Evolutionary conservation across 345 rosid genomes (phyloP).

Genomic region (Nephelium lappaceum): DNA sequence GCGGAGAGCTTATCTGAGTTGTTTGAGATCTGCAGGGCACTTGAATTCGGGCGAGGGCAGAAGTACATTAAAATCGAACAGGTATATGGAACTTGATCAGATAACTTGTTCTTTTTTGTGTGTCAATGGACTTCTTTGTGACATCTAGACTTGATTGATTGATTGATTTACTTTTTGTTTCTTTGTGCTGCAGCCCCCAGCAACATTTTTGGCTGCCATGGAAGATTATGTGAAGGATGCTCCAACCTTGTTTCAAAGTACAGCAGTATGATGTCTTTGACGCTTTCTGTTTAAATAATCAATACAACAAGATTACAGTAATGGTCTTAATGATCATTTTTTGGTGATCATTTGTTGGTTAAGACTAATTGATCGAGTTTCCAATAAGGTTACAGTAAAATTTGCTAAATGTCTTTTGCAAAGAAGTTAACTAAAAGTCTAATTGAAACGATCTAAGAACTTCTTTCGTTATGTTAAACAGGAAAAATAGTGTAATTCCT

Average conservation of each 20-base stretch:
- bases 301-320: not conserved
- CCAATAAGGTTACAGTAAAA: not conserved
- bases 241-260: conserved; percentile 26
- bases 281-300: not conserved
- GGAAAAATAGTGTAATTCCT: not conserved
- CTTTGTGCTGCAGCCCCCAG: conserved; percentile 35
- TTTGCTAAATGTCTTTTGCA: too few relatives aligned
- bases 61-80: conserved; percentile 34
- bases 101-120: not conserved
- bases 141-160: conserved; percentile 8
- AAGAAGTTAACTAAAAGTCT: too few relatives aligned
- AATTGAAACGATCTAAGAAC: too few relatives aligned
- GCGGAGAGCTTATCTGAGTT: conserved; percentile 36
- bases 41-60: conserved; percentile 26
- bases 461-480: not conserved
- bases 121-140: not conserved
- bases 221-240: conserved; percentile 39
- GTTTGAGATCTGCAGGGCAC: conserved; percentile 36
- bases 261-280: conserved; percentile 22
- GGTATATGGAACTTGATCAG: conserved; percentile 18
- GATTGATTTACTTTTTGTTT: too few relatives aligned
- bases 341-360: not conserved
- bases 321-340: not conserved
- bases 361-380: not conserved
- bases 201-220: conserved; percentile 38